Evolutionary conservation across 1,284 basidiomycete genomes (phyloP).

Genomic region (Rhodotorula sp.): DNA sequence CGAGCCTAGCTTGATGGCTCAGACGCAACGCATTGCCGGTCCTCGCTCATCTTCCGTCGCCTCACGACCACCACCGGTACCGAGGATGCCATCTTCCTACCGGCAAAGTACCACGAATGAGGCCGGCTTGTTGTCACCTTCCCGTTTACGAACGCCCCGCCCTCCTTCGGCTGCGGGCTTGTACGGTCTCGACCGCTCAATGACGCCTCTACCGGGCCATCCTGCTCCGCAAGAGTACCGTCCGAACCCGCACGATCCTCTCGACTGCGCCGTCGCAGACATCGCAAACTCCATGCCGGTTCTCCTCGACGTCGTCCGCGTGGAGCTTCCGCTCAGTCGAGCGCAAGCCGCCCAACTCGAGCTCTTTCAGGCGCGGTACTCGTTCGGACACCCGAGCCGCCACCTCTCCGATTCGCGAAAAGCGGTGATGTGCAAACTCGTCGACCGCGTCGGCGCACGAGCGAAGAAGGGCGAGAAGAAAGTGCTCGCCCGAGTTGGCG

Average conservation of each 20-base stretch:
- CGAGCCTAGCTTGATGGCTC: constrained; percentile 32
- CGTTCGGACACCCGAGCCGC: constrained; percentile 56
- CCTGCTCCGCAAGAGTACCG: constrained; percentile 61
- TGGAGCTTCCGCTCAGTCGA: constrained; percentile 70
- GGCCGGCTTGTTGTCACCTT: background rate
- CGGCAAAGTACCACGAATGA: background rate
- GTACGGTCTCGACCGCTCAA: constrained; percentile 54
- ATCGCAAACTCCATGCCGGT: constrained; percentile 69
- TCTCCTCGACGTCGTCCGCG: constrained; percentile 64
- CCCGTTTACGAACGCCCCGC: background rate
- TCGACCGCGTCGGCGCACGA: constrained; percentile 59
- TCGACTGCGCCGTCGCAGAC: constrained; percentile 72
- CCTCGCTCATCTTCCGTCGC: constrained; percentile 12
- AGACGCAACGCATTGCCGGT: constrained; percentile 16
- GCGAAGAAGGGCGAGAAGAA: constrained; percentile 62
- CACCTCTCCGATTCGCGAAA: constrained; percentile 60
- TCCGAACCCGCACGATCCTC: constrained; percentile 72
- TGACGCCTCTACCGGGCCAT: constrained; percentile 50
- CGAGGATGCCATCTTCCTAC: constrained; percentile 20
- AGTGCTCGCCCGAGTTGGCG: constrained; percentile 77
- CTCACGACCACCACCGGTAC: constrained; percentile 24
- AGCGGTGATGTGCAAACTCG: constrained; percentile 72
- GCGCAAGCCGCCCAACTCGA: constrained; percentile 61
- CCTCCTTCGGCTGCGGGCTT: constrained; percentile 50
- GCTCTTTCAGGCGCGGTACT: constrained; percentile 76